Conservation (phyloP, 2,329 filamentous ascomycete genomes). For the Tolypocladium guangdongense region DNA sequence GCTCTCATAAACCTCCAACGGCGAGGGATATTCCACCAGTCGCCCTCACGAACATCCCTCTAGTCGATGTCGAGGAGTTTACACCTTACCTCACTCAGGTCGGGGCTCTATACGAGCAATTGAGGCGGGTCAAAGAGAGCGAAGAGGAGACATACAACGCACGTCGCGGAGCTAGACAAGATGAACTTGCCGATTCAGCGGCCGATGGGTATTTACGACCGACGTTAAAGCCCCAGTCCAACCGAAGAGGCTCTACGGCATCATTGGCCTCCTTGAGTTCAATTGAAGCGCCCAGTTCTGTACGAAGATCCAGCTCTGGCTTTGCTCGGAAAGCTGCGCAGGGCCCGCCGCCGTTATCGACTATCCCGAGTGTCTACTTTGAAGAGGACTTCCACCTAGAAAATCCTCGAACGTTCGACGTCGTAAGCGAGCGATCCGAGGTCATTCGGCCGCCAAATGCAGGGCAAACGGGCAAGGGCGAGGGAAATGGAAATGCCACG, state of each 20-base stretch:
- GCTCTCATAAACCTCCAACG: conserved; percentile 71
- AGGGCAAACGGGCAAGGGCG: conserved; percentile 40
- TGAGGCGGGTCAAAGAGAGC: conserved; percentile 72
- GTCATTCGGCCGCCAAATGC: conserved; percentile 64
- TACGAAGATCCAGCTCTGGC: conserved; percentile 34
- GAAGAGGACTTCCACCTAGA: conserved; percentile 92
- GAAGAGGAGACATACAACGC: conserved; percentile 49
- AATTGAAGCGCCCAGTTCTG: conserved; percentile 31
- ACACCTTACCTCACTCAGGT: conserved; percentile 77
- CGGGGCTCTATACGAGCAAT: conserved; percentile 76
- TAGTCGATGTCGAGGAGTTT: conserved; percentile 71
- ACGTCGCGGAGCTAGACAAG: conserved; percentile 28
- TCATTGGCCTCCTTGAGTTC: conserved; percentile 40
- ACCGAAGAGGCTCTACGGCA: conserved; percentile 25
- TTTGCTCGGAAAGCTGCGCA: conserved; percentile 51
- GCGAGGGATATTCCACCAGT: conserved; percentile 88
- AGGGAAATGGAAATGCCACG: conserved; percentile 44
- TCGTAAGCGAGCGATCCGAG: conserved; percentile 91
- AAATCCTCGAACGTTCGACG: conserved; percentile 90
- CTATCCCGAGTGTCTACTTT: conserved; percentile 87
- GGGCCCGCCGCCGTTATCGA: conserved; percentile 75
- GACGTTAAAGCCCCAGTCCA: conserved; percentile 13
- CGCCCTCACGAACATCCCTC: conserved; percentile 75
- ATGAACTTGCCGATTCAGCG: conserved; percentile 27
- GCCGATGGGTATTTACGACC: conserved; percentile 39